phyloP scores from a whole-genome alignment of 768 basidiomycete genomes.

The Leucosporidium scottii region DNA sequence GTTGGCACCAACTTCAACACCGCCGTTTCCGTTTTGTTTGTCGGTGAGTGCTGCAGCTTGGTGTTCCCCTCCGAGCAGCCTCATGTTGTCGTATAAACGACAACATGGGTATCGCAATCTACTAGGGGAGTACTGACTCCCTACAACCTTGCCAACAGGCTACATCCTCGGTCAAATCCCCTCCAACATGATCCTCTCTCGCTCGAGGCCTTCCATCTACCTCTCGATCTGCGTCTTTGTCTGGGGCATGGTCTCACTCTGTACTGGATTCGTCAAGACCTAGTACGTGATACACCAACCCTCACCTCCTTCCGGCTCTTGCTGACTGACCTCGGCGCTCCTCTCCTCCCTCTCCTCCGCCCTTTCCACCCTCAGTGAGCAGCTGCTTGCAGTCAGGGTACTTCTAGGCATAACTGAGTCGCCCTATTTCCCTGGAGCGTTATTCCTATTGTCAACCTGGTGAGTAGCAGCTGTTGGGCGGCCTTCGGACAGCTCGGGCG shows the following conservation, averaged over 20 bases:
- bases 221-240: conserved; percentile 15
- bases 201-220: conserved; percentile 26
- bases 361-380: not conserved
- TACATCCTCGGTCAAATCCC: conserved; percentile 29
- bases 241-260: conserved; percentile 27
- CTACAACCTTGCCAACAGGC: not conserved
- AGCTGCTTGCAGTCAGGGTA: conserved; percentile 34
- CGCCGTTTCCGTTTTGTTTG: not conserved
- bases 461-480: too few relatives aligned
- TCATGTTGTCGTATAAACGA: too few relatives aligned
- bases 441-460: conserved; percentile 36
- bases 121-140: too few relatives aligned
- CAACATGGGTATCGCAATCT: too few relatives aligned
- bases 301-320: not conserved
- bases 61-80: too few relatives aligned
- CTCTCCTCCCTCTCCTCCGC: too few relatives aligned
- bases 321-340: not conserved
- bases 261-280: conserved; percentile 35
- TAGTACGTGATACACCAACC: not conserved
- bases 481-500: too few relatives aligned
- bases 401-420: conserved; percentile 38
- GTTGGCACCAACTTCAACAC: conserved; percentile 21
- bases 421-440: conserved; percentile 36
- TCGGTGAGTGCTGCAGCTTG: not conserved
- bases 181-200: conserved; percentile 24